Evolutionary conservation across 768 basidiomycete genomes (phyloP).

Genomic region (Grammothele lineata): DNA sequence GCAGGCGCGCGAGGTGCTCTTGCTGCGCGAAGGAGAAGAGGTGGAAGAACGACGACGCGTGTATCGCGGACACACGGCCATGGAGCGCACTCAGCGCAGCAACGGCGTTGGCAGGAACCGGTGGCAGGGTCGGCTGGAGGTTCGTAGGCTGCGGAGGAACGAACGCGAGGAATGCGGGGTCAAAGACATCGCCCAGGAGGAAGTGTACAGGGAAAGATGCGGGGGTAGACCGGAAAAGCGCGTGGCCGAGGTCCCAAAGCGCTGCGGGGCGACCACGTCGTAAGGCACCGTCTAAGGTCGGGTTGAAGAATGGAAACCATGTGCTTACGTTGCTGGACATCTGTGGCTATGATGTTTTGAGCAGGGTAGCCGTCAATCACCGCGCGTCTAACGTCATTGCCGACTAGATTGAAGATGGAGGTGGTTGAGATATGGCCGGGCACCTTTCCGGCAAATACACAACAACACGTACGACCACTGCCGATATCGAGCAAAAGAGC

Average conservation of each 20-base stretch:
- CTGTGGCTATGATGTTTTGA: constrained; percentile 34
- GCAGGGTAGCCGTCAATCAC: constrained; percentile 40
- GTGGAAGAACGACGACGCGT: constrained; percentile 47
- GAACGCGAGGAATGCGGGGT: constrained; percentile 35
- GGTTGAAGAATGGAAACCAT: constrained; percentile 15
- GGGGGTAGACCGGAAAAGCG: constrained; percentile 50
- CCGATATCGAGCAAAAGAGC: constrained; percentile 42
- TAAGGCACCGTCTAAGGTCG: not conserved
- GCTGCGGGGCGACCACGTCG: constrained; percentile 26
- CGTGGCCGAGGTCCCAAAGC: constrained; percentile 60
- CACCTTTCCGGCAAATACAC: not conserved
- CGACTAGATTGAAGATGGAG: constrained; percentile 30
- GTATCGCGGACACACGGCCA: constrained; percentile 46
- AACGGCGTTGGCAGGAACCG: constrained; percentile 25
- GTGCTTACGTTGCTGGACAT: constrained; percentile 21
- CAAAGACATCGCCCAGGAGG: constrained; percentile 50
- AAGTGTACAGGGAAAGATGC: constrained; percentile 52
- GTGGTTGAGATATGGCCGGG: too few relatives aligned
- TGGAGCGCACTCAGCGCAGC: constrained; percentile 33
- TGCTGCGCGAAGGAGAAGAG: constrained; percentile 41
- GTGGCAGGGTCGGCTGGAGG: not conserved
- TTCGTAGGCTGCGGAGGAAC: not conserved
- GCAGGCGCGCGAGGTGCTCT: constrained; percentile 33
- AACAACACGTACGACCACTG: constrained; percentile 35
- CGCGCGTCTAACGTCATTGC: constrained; percentile 38